Evolutionary conservation across 1,284 basidiomycete genomes (phyloP), one percentile per base, ranked within the genome.

Genomic region (Ceratobasidium sp.): DNA sequence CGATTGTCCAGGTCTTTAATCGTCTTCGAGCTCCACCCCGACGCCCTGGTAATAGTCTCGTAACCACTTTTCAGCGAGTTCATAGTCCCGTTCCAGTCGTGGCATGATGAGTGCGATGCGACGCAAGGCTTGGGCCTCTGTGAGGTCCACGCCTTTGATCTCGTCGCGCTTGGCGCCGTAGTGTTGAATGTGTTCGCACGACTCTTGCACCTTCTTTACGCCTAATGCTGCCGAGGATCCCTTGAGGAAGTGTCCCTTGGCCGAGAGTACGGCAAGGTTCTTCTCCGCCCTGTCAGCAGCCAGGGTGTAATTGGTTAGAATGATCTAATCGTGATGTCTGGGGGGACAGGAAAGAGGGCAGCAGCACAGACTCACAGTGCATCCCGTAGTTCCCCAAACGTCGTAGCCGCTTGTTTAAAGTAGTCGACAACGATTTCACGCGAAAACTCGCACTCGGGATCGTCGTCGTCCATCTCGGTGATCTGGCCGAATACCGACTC

Each of bases 71-170:
- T 85, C 86, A 1, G 90, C 89, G 28, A 82, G 82, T 14, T 78
- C 80, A 73, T 89, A 89, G 76, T 91, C 88, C 65, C 80, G 80
- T 79, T 87, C 86, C 73, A 89, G 86, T 69, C 83, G 80, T 34
- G 77, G 77, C 64, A 92, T 80, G 34, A 89, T 79, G 14, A 79
- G 80, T 62, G 78, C 80, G 81, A 95, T 94, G 79, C 83, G 84
- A 9, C 80, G 79, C 21, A 96, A 81, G 16, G 94, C 93, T 34
- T 88, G 89, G 0, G 84, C 81, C 10, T 82, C 77, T 1, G 82
- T 80, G 64, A 94, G 81, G 50, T 83, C 80, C 12, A 75, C 77
- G 21, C 78, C 79, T n/a, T 79, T 78, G 71, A 81, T 78, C 74
- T 82, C 83, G 52, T 81, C 80, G 30, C 64, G 59, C 50, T 77